phyloP scores from a whole-genome alignment of 1,139 yeast genomes.

The Lodderomyces elongisporus region DNA sequence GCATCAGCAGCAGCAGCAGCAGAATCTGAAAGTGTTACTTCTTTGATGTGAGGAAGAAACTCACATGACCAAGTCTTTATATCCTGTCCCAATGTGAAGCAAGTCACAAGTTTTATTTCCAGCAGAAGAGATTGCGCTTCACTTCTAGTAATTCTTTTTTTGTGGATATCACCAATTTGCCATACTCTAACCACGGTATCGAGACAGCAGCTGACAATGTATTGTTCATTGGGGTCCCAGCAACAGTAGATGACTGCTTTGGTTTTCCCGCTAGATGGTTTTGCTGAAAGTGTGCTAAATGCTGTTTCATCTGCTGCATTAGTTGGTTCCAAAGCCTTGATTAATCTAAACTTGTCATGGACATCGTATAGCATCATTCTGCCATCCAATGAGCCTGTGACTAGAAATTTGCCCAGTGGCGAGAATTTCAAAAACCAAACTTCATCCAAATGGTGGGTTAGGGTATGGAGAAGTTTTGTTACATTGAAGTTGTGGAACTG shows the following conservation, averaged over 20 bases:
- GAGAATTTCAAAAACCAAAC: constrained; percentile 83
- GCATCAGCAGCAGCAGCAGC: too few species aligned
- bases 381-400: constrained; percentile 72
- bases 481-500: constrained; percentile 4
- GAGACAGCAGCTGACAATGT: constrained; percentile 61
- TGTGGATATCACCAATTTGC: constrained; percentile 41
- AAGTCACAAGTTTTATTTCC: constrained; percentile 23
- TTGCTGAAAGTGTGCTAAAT: constrained; percentile 24
- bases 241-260: constrained; percentile 63
- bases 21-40: too few species aligned
- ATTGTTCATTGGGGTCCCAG: constrained; percentile 73
- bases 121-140: constrained; percentile 3
- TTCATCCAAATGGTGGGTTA: constrained; percentile 62
- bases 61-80: constrained; percentile 62
- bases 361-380: constrained; percentile 66
- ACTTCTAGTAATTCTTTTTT: constrained; percentile 15
- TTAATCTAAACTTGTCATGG: constrained; percentile 43
- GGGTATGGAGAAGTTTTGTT: constrained; percentile 23
- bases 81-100: constrained; percentile 39
- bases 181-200: constrained; percentile 67
- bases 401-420: constrained; percentile 69
- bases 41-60: constrained; percentile 51
- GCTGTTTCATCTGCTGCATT: constrained; percentile 25
- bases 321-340: constrained; percentile 32
- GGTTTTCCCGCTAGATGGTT: constrained; percentile 17